Conservation (phyloP, 352 stramenopile species). For the Phytophthora pini region DNA sequence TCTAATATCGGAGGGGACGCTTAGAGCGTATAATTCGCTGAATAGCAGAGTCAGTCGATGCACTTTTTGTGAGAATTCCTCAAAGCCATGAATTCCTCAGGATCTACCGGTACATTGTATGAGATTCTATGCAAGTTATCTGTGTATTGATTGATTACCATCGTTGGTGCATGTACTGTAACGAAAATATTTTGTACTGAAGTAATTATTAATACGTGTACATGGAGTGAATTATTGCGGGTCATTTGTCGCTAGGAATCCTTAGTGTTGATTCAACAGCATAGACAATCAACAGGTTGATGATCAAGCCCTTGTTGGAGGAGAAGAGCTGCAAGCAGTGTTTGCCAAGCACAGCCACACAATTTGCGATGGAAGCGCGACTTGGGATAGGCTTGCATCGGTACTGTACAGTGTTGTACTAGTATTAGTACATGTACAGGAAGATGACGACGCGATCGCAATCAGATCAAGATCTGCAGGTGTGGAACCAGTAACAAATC, state of each 20-base stretch:
- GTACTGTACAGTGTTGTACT: neutral
- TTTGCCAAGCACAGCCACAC: neutral
- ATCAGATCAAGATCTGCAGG: slow-evolving; percentile 6
- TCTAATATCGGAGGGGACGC: too few species aligned
- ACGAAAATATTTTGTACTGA: too few species aligned
- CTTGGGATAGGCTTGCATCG: neutral
- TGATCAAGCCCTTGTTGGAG: too few species aligned
- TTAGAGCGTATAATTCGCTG: neutral
- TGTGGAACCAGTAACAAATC: neutral
- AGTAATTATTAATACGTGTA: too few species aligned
- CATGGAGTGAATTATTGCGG: neutral
- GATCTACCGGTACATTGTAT: too few species aligned
- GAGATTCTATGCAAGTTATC: too few species aligned
- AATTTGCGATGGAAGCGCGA: slow-evolving; percentile 1
- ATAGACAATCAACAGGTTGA: neutral
- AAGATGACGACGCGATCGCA: neutral
- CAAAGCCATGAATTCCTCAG: neutral
- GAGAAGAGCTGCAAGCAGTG: neutral
- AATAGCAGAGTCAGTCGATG: neutral
- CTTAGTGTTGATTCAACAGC: neutral
- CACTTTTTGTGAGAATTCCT: neutral
- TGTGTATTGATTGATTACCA: too few species aligned
- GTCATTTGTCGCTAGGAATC: neutral
- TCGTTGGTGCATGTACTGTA: too few species aligned
- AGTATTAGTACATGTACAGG: neutral